Conservation (phyloP, 2,329 filamentous ascomycete genomes). For the Graphium sp. region DNA sequence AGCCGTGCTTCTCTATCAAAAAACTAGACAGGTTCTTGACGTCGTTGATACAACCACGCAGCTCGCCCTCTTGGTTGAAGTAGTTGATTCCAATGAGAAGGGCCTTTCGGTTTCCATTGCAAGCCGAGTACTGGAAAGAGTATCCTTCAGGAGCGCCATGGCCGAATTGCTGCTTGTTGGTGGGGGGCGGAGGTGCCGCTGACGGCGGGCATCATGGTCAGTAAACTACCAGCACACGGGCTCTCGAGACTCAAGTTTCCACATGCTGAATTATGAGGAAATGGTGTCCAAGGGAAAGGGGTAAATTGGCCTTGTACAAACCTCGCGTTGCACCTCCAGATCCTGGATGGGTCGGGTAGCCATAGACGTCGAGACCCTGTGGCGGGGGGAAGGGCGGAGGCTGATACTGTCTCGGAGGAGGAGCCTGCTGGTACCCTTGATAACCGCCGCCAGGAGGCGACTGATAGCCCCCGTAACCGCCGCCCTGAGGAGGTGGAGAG, state of each 20-base stretch:
- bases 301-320: conserved; percentile 7
- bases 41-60: conserved; percentile 68
- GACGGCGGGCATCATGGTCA: conserved; percentile 6
- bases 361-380: too few relatives aligned
- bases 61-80: conserved; percentile 53
- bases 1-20: conserved; percentile 49
- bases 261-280: neutral
- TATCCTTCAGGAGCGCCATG: conserved; percentile 52
- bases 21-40: conserved; percentile 61
- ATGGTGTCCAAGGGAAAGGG: neutral
- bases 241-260: neutral
- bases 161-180: conserved; percentile 39
- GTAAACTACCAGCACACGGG: conserved; percentile 6
- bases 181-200: conserved; percentile 28
- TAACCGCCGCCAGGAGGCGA: too few relatives aligned
- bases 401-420: conserved; percentile 8
- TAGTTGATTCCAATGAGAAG: conserved; percentile 71
- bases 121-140: conserved; percentile 62
- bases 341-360: conserved; percentile 8
- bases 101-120: conserved; percentile 56
- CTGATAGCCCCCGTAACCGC: too few relatives aligned
- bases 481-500: conserved; percentile 12
- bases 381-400: too few relatives aligned
- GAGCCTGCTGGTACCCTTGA: conserved; percentile 9
- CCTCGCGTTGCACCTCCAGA: conserved; percentile 7